phyloP scores from a whole-genome alignment of 148 eudicot genomes.

The Camellia japonica region DNA sequence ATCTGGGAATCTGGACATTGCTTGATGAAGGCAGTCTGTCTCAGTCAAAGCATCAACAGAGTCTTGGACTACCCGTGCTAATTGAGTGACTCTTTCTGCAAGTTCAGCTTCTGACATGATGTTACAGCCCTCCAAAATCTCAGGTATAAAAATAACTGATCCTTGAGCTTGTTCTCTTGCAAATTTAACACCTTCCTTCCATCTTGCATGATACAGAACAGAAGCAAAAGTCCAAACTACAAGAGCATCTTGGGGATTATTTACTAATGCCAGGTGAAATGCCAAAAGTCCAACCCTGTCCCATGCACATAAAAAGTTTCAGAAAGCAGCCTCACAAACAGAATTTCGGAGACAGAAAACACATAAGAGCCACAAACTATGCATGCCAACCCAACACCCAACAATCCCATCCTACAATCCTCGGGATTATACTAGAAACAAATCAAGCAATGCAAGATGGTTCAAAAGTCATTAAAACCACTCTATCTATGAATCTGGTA shows the following conservation, averaged over 20 bases:
- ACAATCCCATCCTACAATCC: neutral
- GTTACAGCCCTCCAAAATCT: slow-evolving; percentile 36
- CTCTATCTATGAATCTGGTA: neutral
- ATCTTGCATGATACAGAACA: slow-evolving; percentile 62
- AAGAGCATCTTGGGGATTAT: slow-evolving; percentile 65
- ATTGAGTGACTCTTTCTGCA: slow-evolving; percentile 46
- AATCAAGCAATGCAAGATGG: neutral
- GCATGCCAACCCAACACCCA: neutral
- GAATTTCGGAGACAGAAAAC: neutral
- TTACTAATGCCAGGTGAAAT: slow-evolving; percentile 70
- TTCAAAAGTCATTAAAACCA: neutral
- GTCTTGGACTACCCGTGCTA: slow-evolving; percentile 43
- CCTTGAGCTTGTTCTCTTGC: slow-evolving; percentile 49
- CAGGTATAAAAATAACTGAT: slow-evolving; percentile 47
- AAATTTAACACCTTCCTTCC: slow-evolving; percentile 59
- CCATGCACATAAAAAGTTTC: slow-evolving; percentile 10
- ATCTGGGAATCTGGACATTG: slow-evolving; percentile 57
- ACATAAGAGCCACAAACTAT: neutral
- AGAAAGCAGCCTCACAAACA: neutral
- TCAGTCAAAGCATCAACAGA: slow-evolving; percentile 48
- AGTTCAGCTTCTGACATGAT: slow-evolving; percentile 57
- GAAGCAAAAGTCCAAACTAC: slow-evolving; percentile 69
- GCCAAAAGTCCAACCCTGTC: slow-evolving; percentile 80
- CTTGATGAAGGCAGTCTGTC: slow-evolving; percentile 36
- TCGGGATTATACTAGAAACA: neutral